These are phyloP conservation scores for Kwoniella sp. DNA, from an alignment of 768 basidiomycete species.

Conservation along the genomic window DNA sequence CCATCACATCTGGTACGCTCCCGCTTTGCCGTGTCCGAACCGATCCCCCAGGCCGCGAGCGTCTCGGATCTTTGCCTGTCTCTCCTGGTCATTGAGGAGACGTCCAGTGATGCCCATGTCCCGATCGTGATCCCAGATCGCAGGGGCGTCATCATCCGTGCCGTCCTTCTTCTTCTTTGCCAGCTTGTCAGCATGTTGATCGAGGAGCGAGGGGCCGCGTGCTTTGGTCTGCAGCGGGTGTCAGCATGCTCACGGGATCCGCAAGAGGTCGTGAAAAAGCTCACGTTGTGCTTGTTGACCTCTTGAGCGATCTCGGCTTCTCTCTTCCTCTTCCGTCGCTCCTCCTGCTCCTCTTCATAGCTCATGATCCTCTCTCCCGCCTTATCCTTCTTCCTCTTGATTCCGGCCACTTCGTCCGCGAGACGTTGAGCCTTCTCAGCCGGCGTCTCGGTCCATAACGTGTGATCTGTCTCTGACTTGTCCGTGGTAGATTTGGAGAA, in stretches of 20 bases:
- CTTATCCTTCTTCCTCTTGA: conserved; percentile 70
- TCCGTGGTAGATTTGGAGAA: conserved; percentile 29
- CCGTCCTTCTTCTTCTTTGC: conserved; percentile 48
- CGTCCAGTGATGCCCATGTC: conserved; percentile 85
- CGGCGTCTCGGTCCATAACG: conserved; percentile 96
- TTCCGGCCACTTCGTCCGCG: conserved; percentile 87
- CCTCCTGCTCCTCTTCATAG: conserved; percentile 8
- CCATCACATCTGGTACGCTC: conserved; percentile 42
- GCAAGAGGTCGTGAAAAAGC: conserved; percentile 9
- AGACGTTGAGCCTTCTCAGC: conserved; percentile 83
- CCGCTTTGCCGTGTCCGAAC: conserved; percentile 60
- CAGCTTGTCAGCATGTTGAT: conserved; percentile 35
- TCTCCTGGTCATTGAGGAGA: conserved; percentile 81
- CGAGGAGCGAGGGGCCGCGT: conserved; percentile 42
- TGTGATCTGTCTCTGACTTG: conserved; percentile 54
- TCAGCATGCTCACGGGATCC: background rate
- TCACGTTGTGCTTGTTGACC: conserved; percentile 65
- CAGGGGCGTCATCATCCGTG: conserved; percentile 58
- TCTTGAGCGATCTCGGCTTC: conserved; percentile 67
- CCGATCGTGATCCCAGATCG: conserved; percentile 85
- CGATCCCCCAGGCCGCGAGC: conserved; percentile 75
- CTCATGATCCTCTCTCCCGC: conserved; percentile 18
- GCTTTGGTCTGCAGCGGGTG: conserved; percentile 1
- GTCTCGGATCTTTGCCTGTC: conserved; percentile 72
- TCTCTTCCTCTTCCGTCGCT: conserved; percentile 56